Evolutionary conservation across 306 rosid species (phyloP).

Genomic region (Trichosanthes cucumerina): DNA sequence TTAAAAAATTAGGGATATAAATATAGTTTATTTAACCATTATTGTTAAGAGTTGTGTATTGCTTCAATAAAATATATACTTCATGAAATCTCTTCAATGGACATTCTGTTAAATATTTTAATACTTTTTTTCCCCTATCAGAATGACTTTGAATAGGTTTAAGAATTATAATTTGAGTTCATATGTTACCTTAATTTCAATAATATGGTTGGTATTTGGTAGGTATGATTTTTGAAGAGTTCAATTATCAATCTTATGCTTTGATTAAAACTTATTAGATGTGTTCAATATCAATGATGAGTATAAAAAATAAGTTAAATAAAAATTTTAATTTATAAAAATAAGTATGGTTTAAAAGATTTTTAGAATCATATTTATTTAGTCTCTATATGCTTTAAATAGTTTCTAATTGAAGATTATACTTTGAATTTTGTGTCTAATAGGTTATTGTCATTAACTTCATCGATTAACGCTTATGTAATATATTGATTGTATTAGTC

Average conservation of each 20-base stretch:
- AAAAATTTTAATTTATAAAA: too few relatives aligned
- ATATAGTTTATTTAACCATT: too few relatives aligned
- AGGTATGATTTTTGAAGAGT: not conserved
- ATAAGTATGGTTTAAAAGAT: too few relatives aligned
- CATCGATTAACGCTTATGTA: too few relatives aligned
- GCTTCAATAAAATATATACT: too few relatives aligned
- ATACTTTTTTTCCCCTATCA: not conserved
- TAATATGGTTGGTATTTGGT: not conserved
- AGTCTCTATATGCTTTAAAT: too few relatives aligned
- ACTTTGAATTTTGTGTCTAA: too few relatives aligned
- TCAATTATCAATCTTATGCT: not conserved
- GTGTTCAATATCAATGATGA: not conserved
- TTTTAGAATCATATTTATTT: too few relatives aligned
- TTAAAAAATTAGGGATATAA: not conserved
- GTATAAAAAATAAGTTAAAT: not conserved
- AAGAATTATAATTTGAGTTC: not conserved
- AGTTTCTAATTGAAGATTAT: too few relatives aligned
- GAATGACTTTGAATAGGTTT: not conserved
- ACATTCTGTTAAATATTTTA: not conserved
- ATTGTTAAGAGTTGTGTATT: too few relatives aligned
- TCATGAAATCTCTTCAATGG: not conserved
- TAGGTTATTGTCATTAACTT: too few relatives aligned
- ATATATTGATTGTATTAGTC: too few relatives aligned
- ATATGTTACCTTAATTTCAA: not conserved
- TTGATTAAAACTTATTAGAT: not conserved